These are phyloP conservation scores for Chalciporus chontae DNA, from an alignment of 768 basidiomycete species.

Conservation along the genomic window DNA sequence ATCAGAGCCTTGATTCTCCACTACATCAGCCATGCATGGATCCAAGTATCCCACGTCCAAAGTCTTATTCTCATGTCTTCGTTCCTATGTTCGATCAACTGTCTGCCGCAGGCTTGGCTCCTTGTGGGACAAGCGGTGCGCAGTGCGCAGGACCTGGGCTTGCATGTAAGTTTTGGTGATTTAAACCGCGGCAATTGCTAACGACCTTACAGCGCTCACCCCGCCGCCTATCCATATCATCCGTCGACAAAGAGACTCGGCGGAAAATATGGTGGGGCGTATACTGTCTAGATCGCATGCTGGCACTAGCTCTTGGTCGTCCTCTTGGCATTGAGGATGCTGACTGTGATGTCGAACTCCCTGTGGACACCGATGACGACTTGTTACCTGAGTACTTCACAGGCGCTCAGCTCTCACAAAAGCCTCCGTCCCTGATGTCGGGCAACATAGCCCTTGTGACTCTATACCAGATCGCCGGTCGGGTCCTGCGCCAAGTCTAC, in stretches of 20 bases:
- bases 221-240: slow-evolving; percentile 60
- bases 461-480: slow-evolving; percentile 83
- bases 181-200: slow-evolving; percentile 10
- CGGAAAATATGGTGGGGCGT: slow-evolving; percentile 95
- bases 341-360: slow-evolving; percentile 87
- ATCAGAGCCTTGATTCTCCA: slow-evolving; percentile 82
- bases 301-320: slow-evolving; percentile 84
- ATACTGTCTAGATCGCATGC: slow-evolving; percentile 87
- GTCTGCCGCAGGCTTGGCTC: slow-evolving; percentile 92
- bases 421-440: slow-evolving; percentile 70
- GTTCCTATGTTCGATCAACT: slow-evolving; percentile 89
- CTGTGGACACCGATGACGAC: slow-evolving; percentile 82
- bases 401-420: slow-evolving; percentile 54
- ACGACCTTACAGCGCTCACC: slow-evolving; percentile 65
- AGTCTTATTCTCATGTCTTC: slow-evolving; percentile 86
- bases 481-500: slow-evolving; percentile 79
- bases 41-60: slow-evolving; percentile 84
- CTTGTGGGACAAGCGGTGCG: slow-evolving; percentile 88
- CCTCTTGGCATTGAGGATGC: slow-evolving; percentile 86
- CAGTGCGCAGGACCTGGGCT: slow-evolving; percentile 84
- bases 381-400: slow-evolving; percentile 66
- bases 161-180: slow-evolving; percentile 65
- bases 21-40: slow-evolving; percentile 87
- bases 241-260: slow-evolving; percentile 85
- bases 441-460: slow-evolving; percentile 73